Evolutionary conservation across 257 asterid genomes (phyloP).

Genomic region (Salvia rosmarinus): DNA sequence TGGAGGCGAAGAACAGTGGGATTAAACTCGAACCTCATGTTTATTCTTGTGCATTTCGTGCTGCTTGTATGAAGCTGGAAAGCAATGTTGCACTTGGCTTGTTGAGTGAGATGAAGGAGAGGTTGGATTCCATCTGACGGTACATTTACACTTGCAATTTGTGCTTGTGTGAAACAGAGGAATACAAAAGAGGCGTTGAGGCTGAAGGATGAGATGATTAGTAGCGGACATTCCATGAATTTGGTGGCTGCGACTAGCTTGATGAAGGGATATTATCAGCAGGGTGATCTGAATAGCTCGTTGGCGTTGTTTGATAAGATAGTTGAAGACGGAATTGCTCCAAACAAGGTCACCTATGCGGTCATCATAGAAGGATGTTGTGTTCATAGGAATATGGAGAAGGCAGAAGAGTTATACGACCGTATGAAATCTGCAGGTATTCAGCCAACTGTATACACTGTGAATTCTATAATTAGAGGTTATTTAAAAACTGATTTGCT

Average conservation of each 20-base stretch:
- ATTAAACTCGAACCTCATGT: conserved; percentile 49
- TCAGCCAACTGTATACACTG: conserved; percentile 49
- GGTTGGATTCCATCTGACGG: conserved; percentile 72
- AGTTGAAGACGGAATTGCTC: conserved; percentile 56
- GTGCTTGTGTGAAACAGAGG: conserved; percentile 63
- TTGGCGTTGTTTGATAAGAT: conserved; percentile 61
- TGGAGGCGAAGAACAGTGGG: conserved; percentile 57
- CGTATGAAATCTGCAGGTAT: conserved; percentile 69
- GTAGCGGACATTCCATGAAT: conserved; percentile 59
- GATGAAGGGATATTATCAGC: conserved; percentile 80
- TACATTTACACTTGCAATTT: conserved; percentile 52
- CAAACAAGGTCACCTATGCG: conserved; percentile 79
- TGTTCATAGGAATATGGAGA: conserved; percentile 52
- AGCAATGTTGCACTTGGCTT: conserved; percentile 44
- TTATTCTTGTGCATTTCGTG: conserved; percentile 56
- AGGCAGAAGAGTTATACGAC: conserved; percentile 57
- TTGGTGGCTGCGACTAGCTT: conserved; percentile 75
- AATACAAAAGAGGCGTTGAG: conserved; percentile 66
- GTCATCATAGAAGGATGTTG: conserved; percentile 84
- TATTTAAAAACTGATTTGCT: conserved; percentile 45
- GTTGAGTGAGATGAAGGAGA: conserved; percentile 72
- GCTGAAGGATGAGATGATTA: conserved; percentile 77
- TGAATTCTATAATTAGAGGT: conserved; percentile 71
- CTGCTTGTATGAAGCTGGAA: conserved; percentile 59
- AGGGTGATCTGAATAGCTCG: conserved; percentile 60